Conservation (phyloP, 164 flowering plant genomes). For the Saururus chinensis region DNA sequence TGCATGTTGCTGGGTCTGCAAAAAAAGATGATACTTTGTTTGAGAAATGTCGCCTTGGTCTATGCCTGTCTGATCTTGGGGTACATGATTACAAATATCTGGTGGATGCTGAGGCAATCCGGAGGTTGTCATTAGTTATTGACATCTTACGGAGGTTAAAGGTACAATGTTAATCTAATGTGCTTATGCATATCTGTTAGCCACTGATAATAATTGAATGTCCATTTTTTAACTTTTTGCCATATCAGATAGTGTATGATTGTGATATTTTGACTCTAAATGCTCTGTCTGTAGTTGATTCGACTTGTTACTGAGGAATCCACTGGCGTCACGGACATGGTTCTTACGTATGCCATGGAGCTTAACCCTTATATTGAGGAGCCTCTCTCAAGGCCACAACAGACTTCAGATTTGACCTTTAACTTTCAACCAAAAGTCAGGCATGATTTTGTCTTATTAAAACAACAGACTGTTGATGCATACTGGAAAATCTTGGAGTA, state of each 20-base stretch:
- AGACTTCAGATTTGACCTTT: conserved; percentile 21
- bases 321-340: conserved; percentile 20
- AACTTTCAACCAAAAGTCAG: conserved; percentile 75
- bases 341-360: conserved; percentile 64
- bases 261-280: not conserved
- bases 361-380: conserved; percentile 93
- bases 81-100: conserved; percentile 42
- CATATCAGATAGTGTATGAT: no score
- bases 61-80: conserved; percentile 70
- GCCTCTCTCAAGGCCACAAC: conserved; percentile 35
- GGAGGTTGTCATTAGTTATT: conserved; percentile 58
- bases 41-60: conserved; percentile 58
- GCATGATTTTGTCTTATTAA: conserved; percentile 73
- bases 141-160: conserved; percentile 65
- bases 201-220: no score
- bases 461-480: conserved; percentile 59
- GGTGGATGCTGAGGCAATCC: conserved; percentile 66
- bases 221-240: no score
- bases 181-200: no score
- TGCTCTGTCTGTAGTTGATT: conserved; percentile 46
- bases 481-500: conserved; percentile 91
- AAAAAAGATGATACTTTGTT: conserved; percentile 45
- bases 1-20: conserved; percentile 73
- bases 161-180: conserved; percentile 21
- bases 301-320: conserved; percentile 39